A percentile compares a stretch with the other conserved stretches of the same genome.
Evolutionary conservation across 176 grass and related monocot species (phyloP).

Genomic region (Carex littledalei): DNA sequence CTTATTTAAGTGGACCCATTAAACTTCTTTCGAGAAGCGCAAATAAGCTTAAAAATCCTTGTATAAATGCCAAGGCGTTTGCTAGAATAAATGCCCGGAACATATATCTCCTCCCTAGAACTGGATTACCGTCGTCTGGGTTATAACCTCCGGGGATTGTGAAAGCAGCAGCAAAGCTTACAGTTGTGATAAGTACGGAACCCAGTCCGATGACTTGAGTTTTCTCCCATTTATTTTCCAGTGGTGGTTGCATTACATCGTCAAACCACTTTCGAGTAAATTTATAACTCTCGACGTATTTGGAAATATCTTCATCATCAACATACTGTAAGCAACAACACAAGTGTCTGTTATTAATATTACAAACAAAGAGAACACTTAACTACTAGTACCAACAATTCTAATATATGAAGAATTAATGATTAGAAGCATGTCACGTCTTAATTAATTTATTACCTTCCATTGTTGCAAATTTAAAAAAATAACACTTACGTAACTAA

Average conservation of each 20-base stretch:
- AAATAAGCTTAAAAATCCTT: not conserved
- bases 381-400: too few relatives aligned
- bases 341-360: too few relatives aligned
- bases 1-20: fast-evolving
- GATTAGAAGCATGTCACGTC: too few relatives aligned
- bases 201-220: not conserved
- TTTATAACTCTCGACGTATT: not conserved
- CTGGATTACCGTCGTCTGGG: not conserved
- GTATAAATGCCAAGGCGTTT: not conserved
- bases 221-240: not conserved
- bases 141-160: not conserved
- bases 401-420: too few relatives aligned
- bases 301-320: not conserved
- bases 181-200: not conserved
- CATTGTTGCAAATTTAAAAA: too few relatives aligned
- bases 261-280: not conserved
- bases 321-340: too few relatives aligned
- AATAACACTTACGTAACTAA: too few relatives aligned
- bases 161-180: not conserved
- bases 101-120: not conserved
- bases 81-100: conserved; percentile 1
- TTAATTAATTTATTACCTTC: too few relatives aligned
- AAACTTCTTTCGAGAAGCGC: fast-evolving
- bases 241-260: not conserved
- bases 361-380: too few relatives aligned